Percentiles rank a stretch among this genome's conserved stretches.
Evolutionary conservation across 176 grass and related monocot genomes (phyloP).

Genomic region (Bolboschoenus planiculmis): DNA sequence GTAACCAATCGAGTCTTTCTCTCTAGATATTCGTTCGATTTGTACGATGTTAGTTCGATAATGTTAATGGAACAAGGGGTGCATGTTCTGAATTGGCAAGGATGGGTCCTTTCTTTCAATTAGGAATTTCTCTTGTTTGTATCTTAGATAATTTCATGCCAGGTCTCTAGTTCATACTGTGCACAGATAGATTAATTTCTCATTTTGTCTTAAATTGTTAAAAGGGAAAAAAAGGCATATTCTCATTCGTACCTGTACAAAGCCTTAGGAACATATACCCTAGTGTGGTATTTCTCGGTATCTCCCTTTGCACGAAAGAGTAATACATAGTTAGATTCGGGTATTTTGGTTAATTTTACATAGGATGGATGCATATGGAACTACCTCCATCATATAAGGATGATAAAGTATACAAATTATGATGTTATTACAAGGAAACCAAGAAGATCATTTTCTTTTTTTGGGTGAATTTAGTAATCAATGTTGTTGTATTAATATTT

Average conservation of each 20-base stretch:
- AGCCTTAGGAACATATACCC: neutral
- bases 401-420: neutral
- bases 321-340: neutral
- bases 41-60: neutral
- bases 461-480: neutral
- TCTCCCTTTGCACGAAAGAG: neutral
- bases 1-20: neutral
- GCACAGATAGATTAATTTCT: neutral
- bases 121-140: neutral
- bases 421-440: neutral
- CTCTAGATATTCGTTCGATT: neutral
- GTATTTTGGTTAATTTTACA: neutral
- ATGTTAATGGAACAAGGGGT: neutral
- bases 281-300: neutral
- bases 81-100: neutral
- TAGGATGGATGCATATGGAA: neutral
- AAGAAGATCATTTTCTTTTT: no score
- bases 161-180: neutral
- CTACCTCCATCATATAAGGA: neutral
- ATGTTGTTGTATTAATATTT: conserved; percentile 3
- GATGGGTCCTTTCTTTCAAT: neutral
- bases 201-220: neutral
- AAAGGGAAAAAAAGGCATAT: neutral
- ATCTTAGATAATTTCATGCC: neutral
- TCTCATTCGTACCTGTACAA: neutral